Evolutionary conservation across 371 early-diverging fungal species (phyloP), one percentile per base, ranked within the genome.

Genomic region (Gilbertella persicaria): DNA sequence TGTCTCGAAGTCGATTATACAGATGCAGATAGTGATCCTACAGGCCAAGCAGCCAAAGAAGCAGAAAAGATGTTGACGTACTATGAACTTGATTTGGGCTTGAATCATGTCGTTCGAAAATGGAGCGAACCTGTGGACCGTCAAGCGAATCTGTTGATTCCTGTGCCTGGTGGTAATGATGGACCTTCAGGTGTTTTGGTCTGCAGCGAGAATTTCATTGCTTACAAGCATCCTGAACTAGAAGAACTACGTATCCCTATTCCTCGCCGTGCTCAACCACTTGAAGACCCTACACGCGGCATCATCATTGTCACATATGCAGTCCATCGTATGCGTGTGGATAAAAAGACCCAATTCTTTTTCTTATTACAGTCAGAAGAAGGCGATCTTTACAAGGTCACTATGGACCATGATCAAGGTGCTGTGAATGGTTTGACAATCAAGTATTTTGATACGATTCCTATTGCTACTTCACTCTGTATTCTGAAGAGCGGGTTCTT

Each of bases 101-200:
- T 99, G 35, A 99, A 99, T 71, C 98, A 97, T 66, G 95, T 99
- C 26, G 93, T 95, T 35, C 82, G 97, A 52, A 93, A 92, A 69
- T 97, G 96, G 96, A 88, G 85, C 58, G 86, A 89, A 30, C 73
- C 87, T 0, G 89, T 97, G 5, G 89, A 94, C 66, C 69, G 67
- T 1, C 75, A 80, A 21, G 76, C 95, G 0, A 92, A 96, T 71
- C 58, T 86, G 66, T 79, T 99, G 29, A 82, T 99, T 30, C 85
- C 91, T 52, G 84, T 91, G 17, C 96, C 96, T 30, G 97, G 98
- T 37, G 96, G 96, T 19, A 79, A 71, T 17, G 98, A 96, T 71
- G 99, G 99, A 10, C 98, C 99, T 17, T 89, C 91, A 10, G 99
- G 99, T 52, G 98, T 99, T 4, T 73, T 99, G 19, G 97, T 96